Evolutionary conservation across 495 filamentous ascomycete genomes (phyloP), one percentile per base, ranked within the genome.

Genomic region (Penicillium daleae): DNA sequence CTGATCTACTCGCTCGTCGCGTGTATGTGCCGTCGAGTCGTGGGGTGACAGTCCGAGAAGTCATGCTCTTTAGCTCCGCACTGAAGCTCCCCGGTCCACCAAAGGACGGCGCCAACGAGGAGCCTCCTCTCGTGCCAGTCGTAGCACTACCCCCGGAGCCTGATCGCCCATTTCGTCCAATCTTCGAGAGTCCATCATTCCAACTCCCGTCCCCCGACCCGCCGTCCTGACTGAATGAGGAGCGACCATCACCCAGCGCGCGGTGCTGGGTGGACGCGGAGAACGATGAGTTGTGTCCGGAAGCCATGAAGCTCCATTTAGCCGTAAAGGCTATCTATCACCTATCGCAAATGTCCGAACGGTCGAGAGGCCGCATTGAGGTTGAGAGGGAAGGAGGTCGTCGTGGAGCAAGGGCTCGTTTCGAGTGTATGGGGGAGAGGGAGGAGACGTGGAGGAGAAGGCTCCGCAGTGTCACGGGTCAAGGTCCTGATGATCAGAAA

Each of bases 41-140:
- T 17, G 90, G 89, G 9, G 87, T 91, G 17, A 84, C 85, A 63
- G 83, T 86, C 51, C 89, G 88, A 40, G 87, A 83, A 32, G 82
- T 82, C 76, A 91, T 86, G 71, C 88, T 92, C 71, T 90, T 92
- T 59, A 98, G 79, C 50, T 96, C 92, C 10, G 93, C 87, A 70
- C 90, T 96, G 80, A 98, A 98, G 80, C 92, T 96, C 9, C 95
- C 96, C 1, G 94, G 93, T 27, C 87, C 88, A 40, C 86, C 82
- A 33, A 76, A 77, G 13, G 87, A 87, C 26, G 88, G 86, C 60
- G 86, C 87, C 63, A 91, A 72, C 15, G 89, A 90, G 31, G 61
- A 66, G 46, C 52, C 63, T 51, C 84, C 89, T 37, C 90, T 83
- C 6, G 87, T 83, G 22, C 82, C 85, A 67, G 86, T 89, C 24